Base-by-base conservation (phyloP, 306 rosid species). In the Pterocarpus santalinus region DNA sequence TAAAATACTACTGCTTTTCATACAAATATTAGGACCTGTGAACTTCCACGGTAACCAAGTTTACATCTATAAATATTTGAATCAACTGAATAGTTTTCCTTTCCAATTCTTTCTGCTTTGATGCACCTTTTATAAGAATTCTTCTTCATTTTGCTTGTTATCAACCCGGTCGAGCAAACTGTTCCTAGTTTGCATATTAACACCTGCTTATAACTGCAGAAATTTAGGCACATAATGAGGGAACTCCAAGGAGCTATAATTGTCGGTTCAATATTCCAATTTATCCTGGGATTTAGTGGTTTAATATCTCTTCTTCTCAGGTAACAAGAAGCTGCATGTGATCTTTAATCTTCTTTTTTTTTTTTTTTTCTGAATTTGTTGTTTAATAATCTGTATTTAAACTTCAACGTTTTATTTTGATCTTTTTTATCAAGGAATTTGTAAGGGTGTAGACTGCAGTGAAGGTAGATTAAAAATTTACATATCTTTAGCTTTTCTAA, bases 181-280 rank as follows among this genome's bases (percentile, higher is more conserved):
- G 55, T 32, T 82, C 71, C 32, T 43, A 39, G 60, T 53, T 78
- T 80, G 58, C 63, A n/a, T 72, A 36, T 43, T 66, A 51, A 80
- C 68, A 32, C 49, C 12, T 72, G 83, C 47, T 85, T 72, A 57
- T 32, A 67, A 80, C 55, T 81, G 86, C 92, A 92, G 97, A 92
- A 91, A 85, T 92, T 92, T 83, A 84, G 90, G 86, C 91, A 87
- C 82, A 91, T 91, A 82, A 92, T 92, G 97, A 89, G 92, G 72
- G 97, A 92, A 84, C 87, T 92, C 69, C 97, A 93, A 84, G 97
- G 97, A 79, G 97, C 94, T 69, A 86, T 93, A 84, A 93, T 93
- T 82, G 84, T 93, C 71, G 92, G 97, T 73, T 91, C 96, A 15
- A 72, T 91, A 74, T 88, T 93, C 87, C 97, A 93, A 82, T 84